Evolutionary conservation across 257 asterid genomes (phyloP).

Genomic region (Salvia hispanica): DNA sequence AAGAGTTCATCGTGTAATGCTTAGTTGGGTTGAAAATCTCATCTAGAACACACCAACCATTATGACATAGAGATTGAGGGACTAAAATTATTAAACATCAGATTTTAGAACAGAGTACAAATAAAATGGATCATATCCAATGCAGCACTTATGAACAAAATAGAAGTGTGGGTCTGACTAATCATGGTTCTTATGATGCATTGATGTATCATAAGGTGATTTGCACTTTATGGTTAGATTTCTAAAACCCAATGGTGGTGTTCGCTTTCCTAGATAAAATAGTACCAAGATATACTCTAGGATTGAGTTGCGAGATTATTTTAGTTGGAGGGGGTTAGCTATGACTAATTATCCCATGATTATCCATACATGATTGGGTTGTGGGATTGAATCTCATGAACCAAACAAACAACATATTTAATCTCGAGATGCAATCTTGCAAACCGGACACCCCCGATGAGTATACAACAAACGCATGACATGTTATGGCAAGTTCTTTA

Average conservation of each 20-base stretch:
- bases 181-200: neutral
- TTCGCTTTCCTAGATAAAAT: too few species aligned
- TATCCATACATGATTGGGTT: too few species aligned
- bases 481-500: neutral
- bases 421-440: too few species aligned
- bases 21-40: too few species aligned
- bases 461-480: neutral
- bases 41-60: neutral
- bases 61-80: slow-evolving; percentile 1
- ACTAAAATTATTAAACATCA: neutral
- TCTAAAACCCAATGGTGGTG: neutral
- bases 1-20: neutral
- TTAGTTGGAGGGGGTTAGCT: too few species aligned
- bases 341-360: too few species aligned
- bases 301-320: too few species aligned
- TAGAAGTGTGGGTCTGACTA: neutral
- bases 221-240: neutral
- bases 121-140: neutral
- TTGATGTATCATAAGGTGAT: neutral
- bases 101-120: neutral
- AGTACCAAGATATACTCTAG: too few species aligned
- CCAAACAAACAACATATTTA: too few species aligned
- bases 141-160: neutral
- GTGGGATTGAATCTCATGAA: too few species aligned
- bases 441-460: neutral